These are phyloP conservation scores for Breviolum minutum DNA, from an alignment of 73 alveolate species.

Conservation along the genomic window DNA sequence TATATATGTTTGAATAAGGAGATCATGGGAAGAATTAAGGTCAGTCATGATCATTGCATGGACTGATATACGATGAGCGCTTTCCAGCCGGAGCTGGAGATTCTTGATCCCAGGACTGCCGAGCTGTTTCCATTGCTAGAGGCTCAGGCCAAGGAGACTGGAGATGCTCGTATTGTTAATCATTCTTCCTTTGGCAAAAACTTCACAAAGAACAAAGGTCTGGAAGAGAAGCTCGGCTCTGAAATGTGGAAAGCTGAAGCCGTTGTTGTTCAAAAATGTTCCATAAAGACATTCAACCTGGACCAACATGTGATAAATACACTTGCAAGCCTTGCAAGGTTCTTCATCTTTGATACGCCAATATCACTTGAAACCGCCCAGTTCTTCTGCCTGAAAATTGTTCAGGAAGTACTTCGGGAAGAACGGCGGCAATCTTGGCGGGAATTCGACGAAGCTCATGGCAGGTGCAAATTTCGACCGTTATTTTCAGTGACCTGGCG, in stretches of 20 bases:
- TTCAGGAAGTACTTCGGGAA: conserved; percentile 52
- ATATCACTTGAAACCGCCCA: neutral
- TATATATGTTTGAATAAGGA: too few relatives aligned
- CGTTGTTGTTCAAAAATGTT: neutral
- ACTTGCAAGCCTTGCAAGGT: neutral
- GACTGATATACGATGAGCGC: too few relatives aligned
- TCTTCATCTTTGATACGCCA: neutral
- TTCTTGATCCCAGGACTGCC: neutral
- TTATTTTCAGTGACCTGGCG: conserved; percentile 11
- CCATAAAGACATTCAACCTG: neutral
- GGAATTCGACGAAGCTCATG: conserved; percentile 23
- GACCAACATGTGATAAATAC: neutral
- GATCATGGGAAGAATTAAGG: too few relatives aligned
- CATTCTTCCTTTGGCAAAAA: conserved; percentile 42
- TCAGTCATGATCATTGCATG: too few relatives aligned
- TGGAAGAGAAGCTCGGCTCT: conserved; percentile 26
- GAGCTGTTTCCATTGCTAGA: conserved; percentile 62
- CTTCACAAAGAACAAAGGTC: conserved; percentile 29
- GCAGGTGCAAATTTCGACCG: conserved; percentile 60
- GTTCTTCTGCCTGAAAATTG: neutral
- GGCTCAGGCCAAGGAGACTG: conserved; percentile 37
- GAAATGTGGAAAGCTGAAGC: neutral
- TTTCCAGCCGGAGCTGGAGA: too few relatives aligned
- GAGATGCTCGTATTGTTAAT: conserved; percentile 49
- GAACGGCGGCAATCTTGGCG: conserved; percentile 73